Evolutionary conservation across 345 rosid genomes (phyloP).

Genomic region (Laguncularia racemosa): DNA sequence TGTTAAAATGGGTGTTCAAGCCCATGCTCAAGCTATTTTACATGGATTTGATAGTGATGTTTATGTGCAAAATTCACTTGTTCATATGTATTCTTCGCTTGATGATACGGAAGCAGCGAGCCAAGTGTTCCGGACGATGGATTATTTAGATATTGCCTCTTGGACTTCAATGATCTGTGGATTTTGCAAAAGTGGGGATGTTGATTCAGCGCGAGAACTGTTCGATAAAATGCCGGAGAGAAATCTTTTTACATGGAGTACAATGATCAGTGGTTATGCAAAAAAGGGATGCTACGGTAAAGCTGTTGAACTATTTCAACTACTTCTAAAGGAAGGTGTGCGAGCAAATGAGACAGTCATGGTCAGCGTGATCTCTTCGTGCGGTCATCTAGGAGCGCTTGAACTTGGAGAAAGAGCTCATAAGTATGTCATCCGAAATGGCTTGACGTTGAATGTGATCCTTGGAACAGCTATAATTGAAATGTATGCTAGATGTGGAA

Average conservation of each 20-base stretch:
- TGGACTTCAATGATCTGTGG: constrained; percentile 71
- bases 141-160: constrained; percentile 44
- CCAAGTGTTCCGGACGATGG: constrained; percentile 27
- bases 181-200: constrained; percentile 33
- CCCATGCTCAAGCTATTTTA: constrained; percentile 43
- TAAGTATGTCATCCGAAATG: constrained; percentile 37
- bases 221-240: constrained; percentile 70
- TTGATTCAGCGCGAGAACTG: constrained; percentile 43
- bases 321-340: constrained; percentile 37
- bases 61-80: constrained; percentile 56
- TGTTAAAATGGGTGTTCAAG: constrained; percentile 38
- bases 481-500: constrained; percentile 72
- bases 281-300: constrained; percentile 30
- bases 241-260: constrained; percentile 71
- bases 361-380: constrained; percentile 65
- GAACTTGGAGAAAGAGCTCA: constrained; percentile 48
- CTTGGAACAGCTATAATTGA: constrained; percentile 69
- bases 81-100: constrained; percentile 50
- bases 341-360: constrained; percentile 57
- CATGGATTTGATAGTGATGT: constrained; percentile 47
- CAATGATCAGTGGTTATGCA: constrained; percentile 61
- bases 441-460: constrained; percentile 36
- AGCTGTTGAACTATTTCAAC: constrained; percentile 44
- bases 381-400: constrained; percentile 63
- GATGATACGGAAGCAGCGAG: constrained; percentile 46